Conservation (phyloP, 208 protist species). For the Leishmania mexicana region DNA sequence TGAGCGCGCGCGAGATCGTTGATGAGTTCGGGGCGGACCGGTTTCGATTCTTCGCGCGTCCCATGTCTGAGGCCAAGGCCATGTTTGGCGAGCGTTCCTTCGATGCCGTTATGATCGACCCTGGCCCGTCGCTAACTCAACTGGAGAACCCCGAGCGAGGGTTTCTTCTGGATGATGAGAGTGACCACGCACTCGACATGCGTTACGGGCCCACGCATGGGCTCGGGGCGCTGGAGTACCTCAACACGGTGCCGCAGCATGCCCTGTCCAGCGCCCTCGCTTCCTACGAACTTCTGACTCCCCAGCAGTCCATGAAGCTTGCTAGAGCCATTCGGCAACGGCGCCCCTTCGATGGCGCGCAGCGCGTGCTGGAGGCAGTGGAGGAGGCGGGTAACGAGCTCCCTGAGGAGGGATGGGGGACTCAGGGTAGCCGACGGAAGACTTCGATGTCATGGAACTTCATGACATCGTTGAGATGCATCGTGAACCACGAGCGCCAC, state of each 20-base stretch:
- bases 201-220: conserved; percentile 64
- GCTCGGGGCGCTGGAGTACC: conserved; percentile 66
- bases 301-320: conserved; percentile 83
- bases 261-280: conserved; percentile 49
- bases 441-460: conserved; percentile 88
- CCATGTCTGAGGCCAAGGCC: conserved; percentile 76
- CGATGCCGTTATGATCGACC: conserved; percentile 89
- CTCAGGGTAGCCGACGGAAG: conserved; percentile 63
- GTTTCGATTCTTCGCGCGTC: conserved; percentile 74
- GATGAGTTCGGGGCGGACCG: conserved; percentile 69
- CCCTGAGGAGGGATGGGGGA: conserved; percentile 76
- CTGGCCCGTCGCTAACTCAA: conserved; percentile 78
- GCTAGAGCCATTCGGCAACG: conserved; percentile 64
- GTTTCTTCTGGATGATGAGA: conserved; percentile 75
- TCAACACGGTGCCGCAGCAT: conserved; percentile 83
- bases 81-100: conserved; percentile 89
- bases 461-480: conserved; percentile 75
- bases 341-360: conserved; percentile 58
- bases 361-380: conserved; percentile 52
- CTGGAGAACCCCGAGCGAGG: conserved; percentile 77
- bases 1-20: conserved; percentile 47
- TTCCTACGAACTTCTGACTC: conserved; percentile 67
- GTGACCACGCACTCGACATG: conserved; percentile 78
- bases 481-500: conserved; percentile 81
- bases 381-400: conserved; percentile 65